These are phyloP conservation scores for Alternaria sp. DNA, from an alignment of 2,329 filamentous ascomycete genomes.

Conservation along the genomic window DNA sequence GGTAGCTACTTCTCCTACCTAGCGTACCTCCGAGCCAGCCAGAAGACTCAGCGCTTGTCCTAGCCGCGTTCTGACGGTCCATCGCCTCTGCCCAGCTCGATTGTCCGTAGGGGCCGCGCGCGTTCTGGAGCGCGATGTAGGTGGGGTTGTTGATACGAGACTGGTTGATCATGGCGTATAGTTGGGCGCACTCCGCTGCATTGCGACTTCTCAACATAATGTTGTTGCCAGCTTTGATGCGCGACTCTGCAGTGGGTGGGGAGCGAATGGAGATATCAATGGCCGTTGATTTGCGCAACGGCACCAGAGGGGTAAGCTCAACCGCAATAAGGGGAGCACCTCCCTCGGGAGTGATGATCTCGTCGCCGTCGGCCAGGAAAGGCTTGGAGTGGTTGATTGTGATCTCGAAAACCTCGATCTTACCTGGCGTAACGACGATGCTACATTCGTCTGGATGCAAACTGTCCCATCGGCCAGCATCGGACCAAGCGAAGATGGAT, in stretches of 20 bases:
- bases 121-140: constrained; percentile 77
- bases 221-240: constrained; percentile 72
- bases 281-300: constrained; percentile 86
- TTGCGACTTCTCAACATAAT: constrained; percentile 88
- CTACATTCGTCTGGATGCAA: constrained; percentile 68
- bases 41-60: constrained; percentile 43
- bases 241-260: constrained; percentile 75
- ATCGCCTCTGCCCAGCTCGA: constrained; percentile 59
- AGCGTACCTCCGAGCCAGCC: constrained; percentile 59
- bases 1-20: constrained; percentile 61
- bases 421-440: constrained; percentile 67
- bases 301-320: constrained; percentile 88
- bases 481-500: constrained; percentile 68
- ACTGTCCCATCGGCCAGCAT: constrained; percentile 64
- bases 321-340: constrained; percentile 68
- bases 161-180: constrained; percentile 87
- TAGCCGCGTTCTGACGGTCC: constrained; percentile 57
- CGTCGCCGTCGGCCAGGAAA: constrained; percentile 49
- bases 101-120: constrained; percentile 65
- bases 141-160: constrained; percentile 91
- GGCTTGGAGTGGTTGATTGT: constrained; percentile 54
- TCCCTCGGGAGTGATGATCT: constrained; percentile 43
- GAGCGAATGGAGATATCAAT: constrained; percentile 95
- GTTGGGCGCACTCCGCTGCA: constrained; percentile 75
- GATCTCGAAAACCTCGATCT: constrained; percentile 69